phyloP scores from a whole-genome alignment of 176 grass and related monocot genomes.

The Eragrostis nindensis region DNA sequence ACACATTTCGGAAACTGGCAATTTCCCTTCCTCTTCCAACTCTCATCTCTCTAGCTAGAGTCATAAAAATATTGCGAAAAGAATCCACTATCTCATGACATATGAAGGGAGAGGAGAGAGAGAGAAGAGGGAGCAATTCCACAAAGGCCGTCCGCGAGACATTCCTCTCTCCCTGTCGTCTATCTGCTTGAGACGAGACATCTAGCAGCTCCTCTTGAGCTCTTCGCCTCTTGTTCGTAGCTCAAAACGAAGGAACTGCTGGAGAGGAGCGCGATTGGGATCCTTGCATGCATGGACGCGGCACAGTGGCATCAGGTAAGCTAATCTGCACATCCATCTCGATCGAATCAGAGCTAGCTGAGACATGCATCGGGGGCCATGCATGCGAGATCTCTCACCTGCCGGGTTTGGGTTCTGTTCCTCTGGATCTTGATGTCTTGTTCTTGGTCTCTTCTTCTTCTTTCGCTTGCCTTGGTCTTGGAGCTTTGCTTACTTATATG shows the following conservation, averaged over 20 bases:
- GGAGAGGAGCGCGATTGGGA: constrained; percentile 35
- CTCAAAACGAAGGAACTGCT: constrained; percentile 5
- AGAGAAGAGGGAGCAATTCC: constrained; percentile 45
- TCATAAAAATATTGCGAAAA: constrained; percentile 50
- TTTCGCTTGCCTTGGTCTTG: constrained; percentile 34
- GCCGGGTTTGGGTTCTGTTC: constrained; percentile 33
- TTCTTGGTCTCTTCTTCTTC: constrained; percentile 33
- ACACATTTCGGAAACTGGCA: constrained; percentile 5
- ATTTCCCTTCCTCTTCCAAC: constrained; percentile 23
- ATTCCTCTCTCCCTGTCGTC: constrained; percentile 48
- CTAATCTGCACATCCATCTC: constrained; percentile 15
- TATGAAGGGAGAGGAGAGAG: constrained; percentile 35
- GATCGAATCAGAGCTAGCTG: constrained; percentile 9
- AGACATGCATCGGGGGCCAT: constrained; percentile 13
- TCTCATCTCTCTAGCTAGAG: background rate
- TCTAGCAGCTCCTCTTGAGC: constrained; percentile 16
- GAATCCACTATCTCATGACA: constrained; percentile 68
- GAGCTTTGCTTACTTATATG: constrained; percentile 34
- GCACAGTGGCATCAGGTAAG: constrained; percentile 85
- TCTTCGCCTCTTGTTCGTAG: constrained; percentile 11
- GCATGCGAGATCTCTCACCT: constrained; percentile 41
- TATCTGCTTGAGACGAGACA: constrained; percentile 25
- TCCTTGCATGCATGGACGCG: constrained; percentile 78
- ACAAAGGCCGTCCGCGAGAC: constrained; percentile 44
- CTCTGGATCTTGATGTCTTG: constrained; percentile 43